Base-by-base conservation (phyloP, 1,139 yeast genomes). In the Ogataea hybrid region DNA sequence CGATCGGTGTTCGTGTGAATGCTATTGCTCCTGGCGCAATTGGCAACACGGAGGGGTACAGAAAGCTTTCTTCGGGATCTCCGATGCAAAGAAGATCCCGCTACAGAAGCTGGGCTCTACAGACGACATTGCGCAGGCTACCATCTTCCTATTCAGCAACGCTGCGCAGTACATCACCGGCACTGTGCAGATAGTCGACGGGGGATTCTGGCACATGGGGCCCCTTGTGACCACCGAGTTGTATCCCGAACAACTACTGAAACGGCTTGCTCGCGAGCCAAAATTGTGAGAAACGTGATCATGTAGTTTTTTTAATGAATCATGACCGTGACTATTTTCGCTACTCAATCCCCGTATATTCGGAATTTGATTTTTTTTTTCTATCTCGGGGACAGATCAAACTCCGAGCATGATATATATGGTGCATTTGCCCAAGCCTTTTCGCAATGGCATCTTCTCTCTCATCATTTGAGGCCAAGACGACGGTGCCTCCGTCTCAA, bases 1-100 rank as follows among this genome's bases (percentile, higher is more conserved):
- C 96, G 0, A 60, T 84, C 44, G 96, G 97, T 3, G 76, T 89
- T 36, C 73, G 90, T 43, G 75, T 80, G 39, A 89, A 89, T 61
- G 79, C 85, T 58, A 76, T 89, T 50, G 96, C 96, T 1, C 97
- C 97, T 0, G 96, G 96, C 3, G 81, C 84, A 11, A 87, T 87
- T 54, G 85, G 63, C 2, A 83, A 77, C 16, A 88, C 96, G 1
- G 96, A 88, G 62, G 96, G 96, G 3, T 69, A 83, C 62, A 70
- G 73, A 35, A 70, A 94, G 50, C 70, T 81, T 43, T 59, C 74
- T 32, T 70, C 74, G 8, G 67, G 66, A 11, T 76, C 74, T 17
- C 64, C 65, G 5, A 66, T 72, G 21, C 56, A 75, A 25, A 59
- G 3, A 65, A 70, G 47, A 73, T 87, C 25, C 97, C 97, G 3